A percentile compares a stretch with the other conserved stretches of the same genome.
These are phyloP conservation scores for Herpetomonas muscarum DNA, from an alignment of 208 protist genomes.

Conservation along the genomic window DNA sequence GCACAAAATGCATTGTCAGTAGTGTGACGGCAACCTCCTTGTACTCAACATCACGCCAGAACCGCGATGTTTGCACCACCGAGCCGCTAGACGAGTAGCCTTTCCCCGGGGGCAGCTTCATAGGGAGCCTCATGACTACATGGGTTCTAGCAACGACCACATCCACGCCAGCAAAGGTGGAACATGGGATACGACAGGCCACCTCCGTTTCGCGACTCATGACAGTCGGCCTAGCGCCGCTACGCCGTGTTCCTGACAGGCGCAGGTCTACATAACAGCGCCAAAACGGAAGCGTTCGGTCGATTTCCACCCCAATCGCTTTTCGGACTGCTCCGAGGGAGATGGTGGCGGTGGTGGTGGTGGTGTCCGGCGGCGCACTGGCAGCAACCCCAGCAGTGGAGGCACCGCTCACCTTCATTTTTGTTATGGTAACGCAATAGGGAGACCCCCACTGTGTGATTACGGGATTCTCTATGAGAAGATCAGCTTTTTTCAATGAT, in stretches of 20 bases:
- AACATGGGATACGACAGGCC: conserved; percentile 35
- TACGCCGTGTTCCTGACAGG: neutral
- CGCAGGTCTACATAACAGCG: conserved; percentile 51
- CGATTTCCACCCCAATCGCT: conserved; percentile 45
- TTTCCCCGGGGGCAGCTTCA: neutral
- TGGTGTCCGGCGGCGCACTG: too few relatives aligned
- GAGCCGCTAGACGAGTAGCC: neutral
- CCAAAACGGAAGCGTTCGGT: conserved; percentile 70
- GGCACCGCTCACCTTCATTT: neutral
- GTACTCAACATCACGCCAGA: conserved; percentile 13
- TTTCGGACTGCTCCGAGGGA: conserved; percentile 22
- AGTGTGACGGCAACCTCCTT: conserved; percentile 20
- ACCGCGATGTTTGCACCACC: neutral
- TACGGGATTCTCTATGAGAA: too few relatives aligned
- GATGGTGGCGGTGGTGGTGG: conserved; percentile 23
- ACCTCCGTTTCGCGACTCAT: conserved; percentile 24
- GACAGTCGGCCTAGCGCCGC: conserved; percentile 22
- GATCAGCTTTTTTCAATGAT: too few relatives aligned
- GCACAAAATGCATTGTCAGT: conserved; percentile 76
- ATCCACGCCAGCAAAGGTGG: conserved; percentile 52
- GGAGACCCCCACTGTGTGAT: too few relatives aligned
- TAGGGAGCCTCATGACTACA: conserved; percentile 19
- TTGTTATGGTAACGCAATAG: neutral
- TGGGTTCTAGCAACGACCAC: conserved; percentile 56
- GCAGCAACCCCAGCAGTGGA: neutral